Percentiles rank a stretch among this genome's conserved stretches.
These are phyloP conservation scores for Puccinia triticina DNA, from an alignment of 1,284 basidiomycete genomes.

Conservation along the genomic window DNA sequence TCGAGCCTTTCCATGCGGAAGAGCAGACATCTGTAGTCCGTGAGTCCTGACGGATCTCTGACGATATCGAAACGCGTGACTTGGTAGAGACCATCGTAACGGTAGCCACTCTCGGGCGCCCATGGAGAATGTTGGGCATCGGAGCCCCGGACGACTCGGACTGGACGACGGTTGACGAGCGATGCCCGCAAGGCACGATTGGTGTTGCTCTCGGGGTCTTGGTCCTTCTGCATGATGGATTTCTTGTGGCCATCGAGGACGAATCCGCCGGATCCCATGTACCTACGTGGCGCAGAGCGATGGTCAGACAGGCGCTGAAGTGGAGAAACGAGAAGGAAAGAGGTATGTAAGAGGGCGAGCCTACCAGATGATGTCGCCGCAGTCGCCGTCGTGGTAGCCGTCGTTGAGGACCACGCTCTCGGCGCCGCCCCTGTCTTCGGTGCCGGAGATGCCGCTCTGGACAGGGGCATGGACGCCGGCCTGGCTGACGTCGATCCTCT, in stretches of 20 bases:
- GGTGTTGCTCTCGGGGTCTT: neutral
- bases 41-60: neutral
- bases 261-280: constrained; percentile 42
- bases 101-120: constrained; percentile 65
- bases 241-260: neutral
- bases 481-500: constrained; percentile 52
- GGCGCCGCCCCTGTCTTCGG: constrained; percentile 65
- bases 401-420: constrained; percentile 78
- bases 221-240: constrained; percentile 1
- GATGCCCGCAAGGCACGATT: constrained; percentile 62
- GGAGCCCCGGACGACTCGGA: constrained; percentile 79
- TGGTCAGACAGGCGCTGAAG: neutral
- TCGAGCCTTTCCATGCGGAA: constrained; percentile 43
- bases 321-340: neutral
- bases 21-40: neutral
- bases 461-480: constrained; percentile 54
- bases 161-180: constrained; percentile 69
- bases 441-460: constrained; percentile 51
- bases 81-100: constrained; percentile 79
- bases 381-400: constrained; percentile 77
- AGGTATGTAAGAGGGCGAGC: constrained; percentile 59
- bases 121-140: constrained; percentile 70
- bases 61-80: constrained; percentile 63
- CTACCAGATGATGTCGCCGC: constrained; percentile 76
- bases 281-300: constrained; percentile 8